phyloP scores from a whole-genome alignment of 2,329 filamentous ascomycete species.

The Cercospora beticola region DNA sequence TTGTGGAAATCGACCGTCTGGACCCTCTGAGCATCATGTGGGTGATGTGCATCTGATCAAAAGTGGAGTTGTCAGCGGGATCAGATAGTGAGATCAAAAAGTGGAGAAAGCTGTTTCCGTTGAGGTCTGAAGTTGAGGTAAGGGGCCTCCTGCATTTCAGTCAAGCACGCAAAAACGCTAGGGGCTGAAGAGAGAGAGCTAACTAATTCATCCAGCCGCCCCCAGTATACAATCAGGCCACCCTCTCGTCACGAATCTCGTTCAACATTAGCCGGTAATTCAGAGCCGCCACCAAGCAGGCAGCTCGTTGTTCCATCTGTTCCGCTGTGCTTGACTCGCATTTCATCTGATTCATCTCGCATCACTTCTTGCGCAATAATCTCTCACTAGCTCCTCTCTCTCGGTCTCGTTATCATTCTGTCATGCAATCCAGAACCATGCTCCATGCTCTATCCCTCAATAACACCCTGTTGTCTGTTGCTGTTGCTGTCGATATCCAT shows the following conservation, averaged over 20 bases:
- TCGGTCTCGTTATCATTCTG: background rate
- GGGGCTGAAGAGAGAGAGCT: background rate
- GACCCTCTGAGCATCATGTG: background rate
- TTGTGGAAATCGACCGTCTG: background rate
- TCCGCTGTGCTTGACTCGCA: background rate
- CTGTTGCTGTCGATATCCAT: slow-evolving; percentile 15
- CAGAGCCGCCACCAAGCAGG: background rate
- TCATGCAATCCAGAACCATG: background rate
- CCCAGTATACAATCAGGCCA: background rate
- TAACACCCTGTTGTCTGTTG: background rate
- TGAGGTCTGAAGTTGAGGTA: slow-evolving; percentile 7
- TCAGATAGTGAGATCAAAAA: background rate
- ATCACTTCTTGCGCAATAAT: background rate
- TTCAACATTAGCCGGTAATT: background rate
- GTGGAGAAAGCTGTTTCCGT: background rate
- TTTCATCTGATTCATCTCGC: background rate
- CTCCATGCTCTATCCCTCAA: background rate
- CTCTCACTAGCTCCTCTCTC: background rate
- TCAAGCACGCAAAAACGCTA: slow-evolving; percentile 12
- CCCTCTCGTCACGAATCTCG: background rate
- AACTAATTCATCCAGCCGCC: background rate
- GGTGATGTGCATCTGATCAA: background rate
- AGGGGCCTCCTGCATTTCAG: slow-evolving; percentile 20
- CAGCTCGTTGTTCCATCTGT: background rate
- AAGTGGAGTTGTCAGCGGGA: background rate